These are phyloP conservation scores for Phytophthora brassicae DNA, from an alignment of 352 stramenopile genomes.

Conservation along the genomic window DNA sequence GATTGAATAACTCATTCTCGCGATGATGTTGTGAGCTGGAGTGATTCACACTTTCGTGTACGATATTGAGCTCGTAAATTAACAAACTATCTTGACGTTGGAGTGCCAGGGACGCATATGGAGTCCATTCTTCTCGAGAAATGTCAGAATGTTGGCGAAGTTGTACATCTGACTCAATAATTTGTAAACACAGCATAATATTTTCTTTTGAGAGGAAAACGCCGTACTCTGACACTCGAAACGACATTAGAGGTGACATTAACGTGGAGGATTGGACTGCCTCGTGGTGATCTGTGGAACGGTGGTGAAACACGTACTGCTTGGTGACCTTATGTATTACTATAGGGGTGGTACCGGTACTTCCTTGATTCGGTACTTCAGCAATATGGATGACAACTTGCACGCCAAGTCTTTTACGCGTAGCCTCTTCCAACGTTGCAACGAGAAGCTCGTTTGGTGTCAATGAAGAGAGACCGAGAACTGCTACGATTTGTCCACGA, in stretches of 20 bases:
- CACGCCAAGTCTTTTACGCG: constrained; percentile 1
- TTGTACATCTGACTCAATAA: background rate
- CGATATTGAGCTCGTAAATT: constrained; percentile 29
- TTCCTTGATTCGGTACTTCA: background rate
- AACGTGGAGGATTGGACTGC: background rate
- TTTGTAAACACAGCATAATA: constrained; percentile 16
- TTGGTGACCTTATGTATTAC: constrained; percentile 33
- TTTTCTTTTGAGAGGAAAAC: constrained; percentile 40
- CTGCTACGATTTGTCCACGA: constrained; percentile 7
- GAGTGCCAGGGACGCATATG: constrained; percentile 23
- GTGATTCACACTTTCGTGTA: background rate
- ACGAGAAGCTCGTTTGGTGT: constrained; percentile 7
- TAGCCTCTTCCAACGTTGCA: constrained; percentile 11
- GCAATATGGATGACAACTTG: constrained; percentile 15
- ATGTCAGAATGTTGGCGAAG: background rate
- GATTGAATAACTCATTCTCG: constrained; percentile 5
- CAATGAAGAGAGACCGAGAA: constrained; percentile 10
- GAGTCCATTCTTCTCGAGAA: constrained; percentile 27
- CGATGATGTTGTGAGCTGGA: background rate
- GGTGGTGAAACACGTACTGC: constrained; percentile 41
- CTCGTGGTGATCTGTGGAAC: constrained; percentile 15
- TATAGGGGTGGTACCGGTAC: background rate
- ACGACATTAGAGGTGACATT: constrained; percentile 20
- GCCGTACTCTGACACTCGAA: constrained; percentile 33
- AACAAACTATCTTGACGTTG: constrained; percentile 23